These are phyloP conservation scores for Mycena galericulata DNA, from an alignment of 768 basidiomycete genomes.

Conservation along the genomic window DNA sequence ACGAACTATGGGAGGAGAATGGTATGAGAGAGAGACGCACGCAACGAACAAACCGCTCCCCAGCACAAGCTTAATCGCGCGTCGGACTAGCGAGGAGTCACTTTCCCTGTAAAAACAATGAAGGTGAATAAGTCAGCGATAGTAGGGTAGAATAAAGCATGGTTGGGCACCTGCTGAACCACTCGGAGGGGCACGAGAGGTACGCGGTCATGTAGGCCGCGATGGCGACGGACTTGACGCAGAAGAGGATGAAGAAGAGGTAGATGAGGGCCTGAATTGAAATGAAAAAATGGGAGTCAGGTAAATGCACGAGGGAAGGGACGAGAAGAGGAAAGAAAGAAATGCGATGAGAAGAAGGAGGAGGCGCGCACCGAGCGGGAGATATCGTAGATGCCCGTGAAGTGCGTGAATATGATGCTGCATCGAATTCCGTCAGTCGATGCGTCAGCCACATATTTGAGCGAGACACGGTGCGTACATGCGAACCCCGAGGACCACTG, in stretches of 20 bases:
- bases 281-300: background rate
- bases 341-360: too few species aligned
- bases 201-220: conserved; percentile 4
- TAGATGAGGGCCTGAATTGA: conserved; percentile 6
- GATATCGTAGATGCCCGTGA: conserved; percentile 24
- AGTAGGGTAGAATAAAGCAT: background rate
- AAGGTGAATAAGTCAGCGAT: background rate
- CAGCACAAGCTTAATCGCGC: conserved; percentile 7
- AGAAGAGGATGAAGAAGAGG: conserved; percentile 22
- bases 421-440: background rate
- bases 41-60: conserved; percentile 9
- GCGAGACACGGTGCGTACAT: too few species aligned
- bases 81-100: background rate
- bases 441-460: too few species aligned
- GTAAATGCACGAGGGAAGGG: too few species aligned
- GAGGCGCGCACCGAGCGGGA: conserved; percentile 10
- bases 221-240: conserved; percentile 17
- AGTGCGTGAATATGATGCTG: conserved; percentile 23
- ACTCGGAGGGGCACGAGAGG: background rate
- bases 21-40: conserved; percentile 3
- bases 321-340: too few species aligned
- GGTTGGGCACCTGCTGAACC: background rate
- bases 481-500: conserved; percentile 26
- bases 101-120: conserved; percentile 5
- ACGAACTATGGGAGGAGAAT: background rate